Base-by-base conservation (phyloP, 306 rosid species). In the Cercis canadensis region DNA sequence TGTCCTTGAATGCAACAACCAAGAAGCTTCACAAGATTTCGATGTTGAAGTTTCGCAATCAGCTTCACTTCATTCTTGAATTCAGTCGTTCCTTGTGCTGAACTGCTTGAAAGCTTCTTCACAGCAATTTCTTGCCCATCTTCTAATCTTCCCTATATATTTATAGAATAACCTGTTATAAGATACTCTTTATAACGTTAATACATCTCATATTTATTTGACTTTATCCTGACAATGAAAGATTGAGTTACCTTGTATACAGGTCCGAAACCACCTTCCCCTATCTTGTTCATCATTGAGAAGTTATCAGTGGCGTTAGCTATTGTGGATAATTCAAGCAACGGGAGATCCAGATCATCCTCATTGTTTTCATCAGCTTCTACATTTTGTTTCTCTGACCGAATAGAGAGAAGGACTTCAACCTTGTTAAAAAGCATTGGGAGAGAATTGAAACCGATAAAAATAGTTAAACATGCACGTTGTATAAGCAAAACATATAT, bases 41-140 rank as follows among this genome's bases (percentile, higher is more conserved):
- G 62, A 8, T 73, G 77, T 32, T 73, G 63, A 49, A 62, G 77
- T 52, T 73, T 62, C 0, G 70, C 62, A 14, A 73, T 51, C 5
- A 73, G 31, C 39, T 34, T 40, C 3, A 62, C 77, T 73, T 73
- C 29, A 24, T 24, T 24, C 29, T 24, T 24, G 29, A 24, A 24
- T 24, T 73, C 70, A 3, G 14, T 52, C 34, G 10, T 7, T 47
- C 82, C 79, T 62, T 77, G 82, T 57, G 70, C 19, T 0, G 82
- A 77, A 18, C 40, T 49, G 7, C 4, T 62, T 51, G 86, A 81
- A 2, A 81, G 77, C 47, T 40, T 68, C 36, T 81, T 81, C 4
- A 81, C 79, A 31, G 82, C 82, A 52, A 81, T 67, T 72, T 76
- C 65, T 56, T 62, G 73, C 2, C 69, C 72, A 55, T 72, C 17